phyloP scores from a whole-genome alignment of 768 basidiomycete species.

The Crepidotus variabilis region DNA sequence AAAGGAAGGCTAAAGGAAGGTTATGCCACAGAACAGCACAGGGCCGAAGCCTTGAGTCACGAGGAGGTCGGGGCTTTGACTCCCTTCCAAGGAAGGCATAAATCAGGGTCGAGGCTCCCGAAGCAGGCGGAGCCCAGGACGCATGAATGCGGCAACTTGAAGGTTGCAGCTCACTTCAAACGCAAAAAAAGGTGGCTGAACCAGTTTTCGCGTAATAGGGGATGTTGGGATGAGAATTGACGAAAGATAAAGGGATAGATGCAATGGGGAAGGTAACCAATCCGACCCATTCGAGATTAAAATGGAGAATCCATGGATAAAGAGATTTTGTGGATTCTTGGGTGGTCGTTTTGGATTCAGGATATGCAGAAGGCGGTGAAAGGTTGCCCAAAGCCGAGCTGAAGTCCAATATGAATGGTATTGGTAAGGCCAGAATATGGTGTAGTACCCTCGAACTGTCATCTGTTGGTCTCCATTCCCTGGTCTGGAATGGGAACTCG shows the following conservation, averaged over 20 bases:
- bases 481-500: neutral
- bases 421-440: neutral
- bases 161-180: neutral
- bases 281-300: neutral
- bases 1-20: neutral
- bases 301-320: neutral
- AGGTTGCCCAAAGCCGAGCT: neutral
- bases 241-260: neutral
- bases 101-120: neutral
- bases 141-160: neutral
- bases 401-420: neutral
- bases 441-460: neutral
- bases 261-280: neutral
- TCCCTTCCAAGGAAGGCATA: neutral
- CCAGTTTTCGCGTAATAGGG: neutral
- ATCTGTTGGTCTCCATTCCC: neutral
- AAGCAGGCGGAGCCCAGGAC: neutral
- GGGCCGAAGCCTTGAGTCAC: neutral
- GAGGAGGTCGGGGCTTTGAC: neutral
- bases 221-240: neutral
- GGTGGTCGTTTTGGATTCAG: neutral
- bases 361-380: neutral
- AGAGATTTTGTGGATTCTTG: neutral
- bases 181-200: neutral
- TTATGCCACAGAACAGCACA: neutral